Evolutionary conservation across 2,329 filamentous ascomycete species (phyloP).

Genomic region (Pseudocercospora crystallina): DNA sequence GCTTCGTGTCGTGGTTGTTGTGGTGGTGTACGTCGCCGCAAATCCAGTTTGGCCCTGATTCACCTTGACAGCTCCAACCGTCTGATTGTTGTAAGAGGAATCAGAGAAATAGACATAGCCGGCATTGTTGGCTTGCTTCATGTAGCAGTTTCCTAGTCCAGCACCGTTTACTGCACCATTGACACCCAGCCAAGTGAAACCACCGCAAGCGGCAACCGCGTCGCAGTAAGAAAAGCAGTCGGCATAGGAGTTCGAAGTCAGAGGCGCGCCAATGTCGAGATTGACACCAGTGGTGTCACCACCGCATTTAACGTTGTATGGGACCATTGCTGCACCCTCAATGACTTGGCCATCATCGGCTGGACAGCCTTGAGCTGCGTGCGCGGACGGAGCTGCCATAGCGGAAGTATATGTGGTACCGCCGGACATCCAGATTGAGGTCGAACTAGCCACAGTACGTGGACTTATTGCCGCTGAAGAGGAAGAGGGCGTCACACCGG

Average conservation of each 20-base stretch:
- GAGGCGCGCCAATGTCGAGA: neutral
- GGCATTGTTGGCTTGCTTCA: too few relatives aligned
- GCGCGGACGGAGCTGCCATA: neutral
- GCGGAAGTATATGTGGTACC: neutral
- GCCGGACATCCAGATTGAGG: neutral
- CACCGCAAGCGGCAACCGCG: neutral
- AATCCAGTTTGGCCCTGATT: too few relatives aligned
- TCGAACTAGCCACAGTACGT: neutral
- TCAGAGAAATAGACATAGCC: too few relatives aligned
- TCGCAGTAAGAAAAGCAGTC: slow-evolving; percentile 2
- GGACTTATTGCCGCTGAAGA: neutral
- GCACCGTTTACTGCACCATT: neutral
- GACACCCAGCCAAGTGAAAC: slow-evolving; percentile 1
- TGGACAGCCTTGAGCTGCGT: neutral
- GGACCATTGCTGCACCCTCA: neutral
- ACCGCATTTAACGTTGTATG: neutral
- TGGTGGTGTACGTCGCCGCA: neutral
- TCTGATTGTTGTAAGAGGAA: too few relatives aligned
- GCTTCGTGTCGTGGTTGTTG: neutral
- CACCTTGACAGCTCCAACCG: too few relatives aligned
- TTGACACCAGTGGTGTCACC: neutral
- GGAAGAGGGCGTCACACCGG: too few relatives aligned
- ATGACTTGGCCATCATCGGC: neutral
- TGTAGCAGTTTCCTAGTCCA: neutral
- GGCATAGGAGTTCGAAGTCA: neutral